Evolutionary conservation across 495 filamentous ascomycete species (phyloP), one percentile per base, ranked within the genome.

Genomic region (Podospora pseudoanserina): DNA sequence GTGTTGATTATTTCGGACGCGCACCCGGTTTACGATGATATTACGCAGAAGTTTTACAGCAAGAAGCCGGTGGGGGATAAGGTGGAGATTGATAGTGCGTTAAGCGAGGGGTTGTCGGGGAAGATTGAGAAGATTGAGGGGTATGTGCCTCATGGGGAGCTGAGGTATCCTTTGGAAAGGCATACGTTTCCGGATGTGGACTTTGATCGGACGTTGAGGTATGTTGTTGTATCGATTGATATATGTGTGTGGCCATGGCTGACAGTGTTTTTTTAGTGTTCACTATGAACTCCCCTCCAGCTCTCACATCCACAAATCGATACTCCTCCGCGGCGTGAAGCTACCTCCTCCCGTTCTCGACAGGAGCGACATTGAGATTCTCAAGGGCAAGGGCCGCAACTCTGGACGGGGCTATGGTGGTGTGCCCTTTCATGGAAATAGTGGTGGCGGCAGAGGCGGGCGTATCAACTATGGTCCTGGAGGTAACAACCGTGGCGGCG

Each of bases 261-360:
- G 65, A 74, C 68, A 64, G 5, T 59, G 30, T 63, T 20, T 59
- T 16, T 59, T 16, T 66, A 97, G 91, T 71, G 91, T 97, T 59
- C 78, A 90, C 68, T 99, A 97, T 76, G 86, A 91, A 32, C 90
- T 97, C 77, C 94, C 94, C 0, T 79, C 85, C 55, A 86, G 86
- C 15, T 79, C 80, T 18, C 84, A 91, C 71, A 79, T 87, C 20
- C 95, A 99, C 80, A 97, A 97, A 73, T 97, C 94, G 7, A 95
- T 96, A 91, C 85, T 99, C 27, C 84, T 99, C 63, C 88, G 91
- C 3, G 96, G 95, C 7, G 88, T 94, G 57, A 87, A 90, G 70
- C 85, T 93, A 63, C 81, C 87, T 0, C 79, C 83, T 1, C 88
- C 91, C 9, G 90, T 87, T 3, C 83, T 99, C 2, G 88, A 90